Evolutionary conservation across 139 green algal genomes (phyloP), one percentile per base, ranked within the genome.

Genomic region (Volvox africanus): DNA sequence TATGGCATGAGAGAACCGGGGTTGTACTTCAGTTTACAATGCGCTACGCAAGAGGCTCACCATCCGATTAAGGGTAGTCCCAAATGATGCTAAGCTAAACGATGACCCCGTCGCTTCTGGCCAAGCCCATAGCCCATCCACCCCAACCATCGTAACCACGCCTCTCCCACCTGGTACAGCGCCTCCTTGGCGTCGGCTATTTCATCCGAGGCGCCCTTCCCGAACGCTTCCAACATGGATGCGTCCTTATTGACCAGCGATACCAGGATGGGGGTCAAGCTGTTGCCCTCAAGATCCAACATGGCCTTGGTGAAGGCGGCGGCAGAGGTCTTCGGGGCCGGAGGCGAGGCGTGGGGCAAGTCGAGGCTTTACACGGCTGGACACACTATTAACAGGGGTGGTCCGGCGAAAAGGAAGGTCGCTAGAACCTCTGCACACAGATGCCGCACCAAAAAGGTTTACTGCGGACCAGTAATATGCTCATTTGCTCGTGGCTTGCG

Each of bases 261-360:
- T 37, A 94, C 92, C 50, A 94, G 88, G 86, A 99, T 98, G 86
- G 97, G 97, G 24, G 97, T 99, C 22, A 99, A 95, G n/a, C 94
- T 96, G 78, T 79, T 93, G 80, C 97, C 97, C 93, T 99, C 98
- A 44, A 99, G 94, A 93, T 99, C 98, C n/a, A 99, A 93, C 94
- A 99, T 94, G 5, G 97, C 97, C 93, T 99, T 94, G 37, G 96
- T 97, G 92, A 99, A 99, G 22, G 96, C 96, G 22, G 97, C 96
- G 14, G 97, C 96, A n/a, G 93, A 97, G 84, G 95, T 96, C 95
- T 93, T 86, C 0, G n/a, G 37, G n/a, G 44, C 32, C 35, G 79
- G 62, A 16, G 13, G 61, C 75, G 11, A 55, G 61, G 65, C 24
- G 24, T 73, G 24, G 65, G 65, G 2, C 65, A 16, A 12, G 24